phyloP scores from a whole-genome alignment of 2,329 filamentous ascomycete genomes.

The Grosmannia clavigera region DNA sequence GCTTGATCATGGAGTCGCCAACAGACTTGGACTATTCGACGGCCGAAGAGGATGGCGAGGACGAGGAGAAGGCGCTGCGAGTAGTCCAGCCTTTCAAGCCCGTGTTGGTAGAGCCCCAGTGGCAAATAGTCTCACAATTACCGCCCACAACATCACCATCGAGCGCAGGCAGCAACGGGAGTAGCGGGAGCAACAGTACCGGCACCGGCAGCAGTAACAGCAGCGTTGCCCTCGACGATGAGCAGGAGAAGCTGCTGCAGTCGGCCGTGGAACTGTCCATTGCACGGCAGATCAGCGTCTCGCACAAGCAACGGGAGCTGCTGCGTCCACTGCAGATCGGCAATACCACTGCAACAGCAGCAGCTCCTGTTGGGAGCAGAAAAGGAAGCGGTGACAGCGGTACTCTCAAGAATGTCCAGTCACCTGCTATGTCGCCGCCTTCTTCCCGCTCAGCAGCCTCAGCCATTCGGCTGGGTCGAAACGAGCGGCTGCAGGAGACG shows the following conservation, averaged over 20 bases:
- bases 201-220: not conserved
- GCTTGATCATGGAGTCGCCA: slow-evolving; percentile 30
- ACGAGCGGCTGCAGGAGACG: slow-evolving; percentile 25
- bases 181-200: slow-evolving; percentile 9
- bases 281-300: slow-evolving; percentile 55
- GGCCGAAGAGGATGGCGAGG: slow-evolving; percentile 8
- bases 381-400: slow-evolving; percentile 1
- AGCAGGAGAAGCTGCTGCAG: slow-evolving; percentile 19
- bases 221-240: not conserved
- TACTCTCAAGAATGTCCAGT: not conserved
- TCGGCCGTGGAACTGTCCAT: slow-evolving; percentile 54
- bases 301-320: slow-evolving; percentile 46
- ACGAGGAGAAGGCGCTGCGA: not conserved
- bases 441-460: slow-evolving; percentile 7
- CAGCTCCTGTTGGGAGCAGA: not conserved
- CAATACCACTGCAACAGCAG: slow-evolving; percentile 5
- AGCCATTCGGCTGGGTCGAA: slow-evolving; percentile 15
- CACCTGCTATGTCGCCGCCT: not conserved
- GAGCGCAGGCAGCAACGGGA: slow-evolving; percentile 4
- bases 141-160: slow-evolving; percentile 21
- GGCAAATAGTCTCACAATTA: slow-evolving; percentile 33
- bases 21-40: slow-evolving; percentile 13
- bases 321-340: slow-evolving; percentile 38
- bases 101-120: slow-evolving; percentile 28
- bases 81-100: slow-evolving; percentile 21